Evolutionary conservation across 164 flowering plant species (phyloP).

Genomic region (Annona squamosa): DNA sequence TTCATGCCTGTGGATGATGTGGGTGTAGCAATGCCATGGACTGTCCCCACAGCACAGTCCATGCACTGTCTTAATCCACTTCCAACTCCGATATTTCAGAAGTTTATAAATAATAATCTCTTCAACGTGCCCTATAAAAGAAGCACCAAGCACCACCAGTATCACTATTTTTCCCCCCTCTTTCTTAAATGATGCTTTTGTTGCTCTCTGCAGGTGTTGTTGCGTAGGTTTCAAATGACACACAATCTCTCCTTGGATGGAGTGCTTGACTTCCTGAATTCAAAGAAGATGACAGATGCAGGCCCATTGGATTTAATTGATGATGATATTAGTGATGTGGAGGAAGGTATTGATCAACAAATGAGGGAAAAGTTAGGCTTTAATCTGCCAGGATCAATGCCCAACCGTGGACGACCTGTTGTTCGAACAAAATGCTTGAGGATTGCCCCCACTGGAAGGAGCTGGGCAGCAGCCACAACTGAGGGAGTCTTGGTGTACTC

Average conservation of each 20-base stretch:
- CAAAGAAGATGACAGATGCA: slow-evolving; percentile 92
- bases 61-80: too few species aligned
- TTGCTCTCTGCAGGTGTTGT: slow-evolving; percentile 48
- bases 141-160: too few species aligned
- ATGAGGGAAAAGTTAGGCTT: slow-evolving; percentile 51
- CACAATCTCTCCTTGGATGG: slow-evolving; percentile 88
- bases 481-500: slow-evolving; percentile 91
- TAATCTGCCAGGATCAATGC: slow-evolving; percentile 86
- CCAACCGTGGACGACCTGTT: slow-evolving; percentile 78
- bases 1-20: too few species aligned
- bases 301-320: slow-evolving; percentile 91
- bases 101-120: too few species aligned
- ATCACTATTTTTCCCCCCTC: too few species aligned
- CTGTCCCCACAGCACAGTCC: too few species aligned
- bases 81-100: too few species aligned
- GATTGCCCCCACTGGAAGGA: slow-evolving; percentile 95
- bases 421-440: slow-evolving; percentile 75
- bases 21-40: too few species aligned
- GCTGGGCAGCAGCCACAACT: slow-evolving; percentile 98
- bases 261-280: slow-evolving; percentile 79
- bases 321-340: slow-evolving; percentile 74
- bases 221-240: slow-evolving; percentile 81
- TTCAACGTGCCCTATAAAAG: too few species aligned
- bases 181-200: too few species aligned
- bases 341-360: slow-evolving; percentile 85